phyloP scores from a whole-genome alignment of 2,329 filamentous ascomycete species.

The Trichoderma sp. region DNA sequence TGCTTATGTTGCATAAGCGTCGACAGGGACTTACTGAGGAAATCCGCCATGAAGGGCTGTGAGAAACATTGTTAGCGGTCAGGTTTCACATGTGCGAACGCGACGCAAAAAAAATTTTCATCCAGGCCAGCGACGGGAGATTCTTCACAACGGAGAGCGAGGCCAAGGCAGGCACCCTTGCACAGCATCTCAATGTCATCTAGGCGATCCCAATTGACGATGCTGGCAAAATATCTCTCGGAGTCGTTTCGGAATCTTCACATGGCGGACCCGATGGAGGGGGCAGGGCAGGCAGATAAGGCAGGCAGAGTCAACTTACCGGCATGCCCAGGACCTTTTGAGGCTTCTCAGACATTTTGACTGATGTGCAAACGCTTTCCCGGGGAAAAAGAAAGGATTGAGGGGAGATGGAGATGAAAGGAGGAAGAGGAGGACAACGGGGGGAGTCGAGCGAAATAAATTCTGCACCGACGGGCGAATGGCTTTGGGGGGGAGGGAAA shows the following conservation, averaged over 20 bases:
- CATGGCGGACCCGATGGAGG: constrained; percentile 21
- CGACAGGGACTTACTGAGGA: constrained; percentile 78
- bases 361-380: constrained; percentile 39
- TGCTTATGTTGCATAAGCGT: constrained; percentile 4
- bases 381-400: constrained; percentile 52
- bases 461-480: constrained; percentile 45
- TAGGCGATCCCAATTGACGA: constrained; percentile 25
- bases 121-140: background rate
- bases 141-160: background rate
- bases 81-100: constrained; percentile 10
- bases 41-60: constrained; percentile 94
- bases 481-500: constrained; percentile 39
- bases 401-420: constrained; percentile 57
- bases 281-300: constrained; percentile 27
- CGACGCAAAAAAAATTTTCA: constrained; percentile 10
- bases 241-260: constrained; percentile 5
- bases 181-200: background rate
- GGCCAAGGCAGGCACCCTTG: background rate
- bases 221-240: constrained; percentile 8
- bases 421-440: constrained; percentile 43
- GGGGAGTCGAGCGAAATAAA: constrained; percentile 43
- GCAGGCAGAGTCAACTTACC: constrained; percentile 46
- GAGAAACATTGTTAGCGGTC: constrained; percentile 23
- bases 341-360: constrained; percentile 56
- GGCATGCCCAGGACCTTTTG: constrained; percentile 64